These are phyloP conservation scores for Leccinum variicolor DNA, from an alignment of 768 basidiomycete species.

Conservation along the genomic window DNA sequence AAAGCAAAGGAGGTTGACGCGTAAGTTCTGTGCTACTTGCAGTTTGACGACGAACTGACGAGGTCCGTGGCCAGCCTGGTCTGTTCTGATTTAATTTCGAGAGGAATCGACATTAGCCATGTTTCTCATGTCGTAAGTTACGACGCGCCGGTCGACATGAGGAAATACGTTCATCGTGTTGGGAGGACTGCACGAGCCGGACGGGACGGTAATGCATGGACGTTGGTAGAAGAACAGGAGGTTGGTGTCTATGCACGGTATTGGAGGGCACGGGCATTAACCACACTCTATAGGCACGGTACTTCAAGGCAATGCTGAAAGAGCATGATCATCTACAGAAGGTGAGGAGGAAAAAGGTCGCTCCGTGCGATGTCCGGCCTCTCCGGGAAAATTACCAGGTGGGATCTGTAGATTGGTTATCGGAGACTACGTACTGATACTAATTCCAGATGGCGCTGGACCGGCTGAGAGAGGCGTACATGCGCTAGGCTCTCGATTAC, in stretches of 20 bases:
- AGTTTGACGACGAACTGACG: not conserved
- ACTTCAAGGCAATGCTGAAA: constrained; percentile 83
- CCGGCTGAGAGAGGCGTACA: constrained; percentile 27
- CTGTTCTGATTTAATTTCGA: constrained; percentile 95
- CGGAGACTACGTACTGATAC: not conserved
- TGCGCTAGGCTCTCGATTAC: constrained; percentile 11
- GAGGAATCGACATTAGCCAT: constrained; percentile 92
- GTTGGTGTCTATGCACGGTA: constrained; percentile 32
- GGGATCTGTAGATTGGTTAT: constrained; percentile 9
- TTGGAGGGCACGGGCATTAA: not conserved
- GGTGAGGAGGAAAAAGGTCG: constrained; percentile 65
- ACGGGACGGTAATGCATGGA: constrained; percentile 86
- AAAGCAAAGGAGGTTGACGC: constrained; percentile 77
- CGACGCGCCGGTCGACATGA: constrained; percentile 95
- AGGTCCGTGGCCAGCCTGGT: constrained; percentile 58
- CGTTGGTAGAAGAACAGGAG: constrained; percentile 92
- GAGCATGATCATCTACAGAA: constrained; percentile 64
- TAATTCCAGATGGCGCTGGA: constrained; percentile 26
- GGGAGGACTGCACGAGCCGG: constrained; percentile 96
- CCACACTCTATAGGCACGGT: constrained; percentile 59
- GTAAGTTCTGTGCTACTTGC: constrained; percentile 42
- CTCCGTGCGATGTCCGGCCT: constrained; percentile 55
- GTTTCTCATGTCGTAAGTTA: constrained; percentile 94
- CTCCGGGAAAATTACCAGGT: constrained; percentile 70
- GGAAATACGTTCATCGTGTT: constrained; percentile 97